Conservation (phyloP, 2,329 filamentous ascomycete species). For the Clonostachys rosea region DNA sequence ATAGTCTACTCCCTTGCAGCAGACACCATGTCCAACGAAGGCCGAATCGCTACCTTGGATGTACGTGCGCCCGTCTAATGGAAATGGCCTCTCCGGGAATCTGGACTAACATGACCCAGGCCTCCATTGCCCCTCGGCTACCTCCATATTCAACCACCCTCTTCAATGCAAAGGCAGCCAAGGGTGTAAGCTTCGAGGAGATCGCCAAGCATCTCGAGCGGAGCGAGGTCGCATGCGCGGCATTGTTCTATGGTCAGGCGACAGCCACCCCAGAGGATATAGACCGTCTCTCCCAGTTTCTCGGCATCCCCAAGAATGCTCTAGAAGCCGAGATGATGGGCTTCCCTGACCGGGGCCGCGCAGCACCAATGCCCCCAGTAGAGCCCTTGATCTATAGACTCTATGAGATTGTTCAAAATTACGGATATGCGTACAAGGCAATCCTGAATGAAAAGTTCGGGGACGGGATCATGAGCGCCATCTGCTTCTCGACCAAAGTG, state of each 20-base stretch:
- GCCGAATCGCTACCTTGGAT: slow-evolving; percentile 23
- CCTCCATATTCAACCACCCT: slow-evolving; percentile 68
- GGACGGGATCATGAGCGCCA: slow-evolving; percentile 95
- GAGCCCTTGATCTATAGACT: slow-evolving; percentile 69
- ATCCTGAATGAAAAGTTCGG: slow-evolving; percentile 93
- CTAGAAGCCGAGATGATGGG: slow-evolving; percentile 62
- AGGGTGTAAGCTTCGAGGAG: slow-evolving; percentile 72
- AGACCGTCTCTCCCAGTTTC: slow-evolving; percentile 58
- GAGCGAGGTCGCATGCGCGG: slow-evolving; percentile 79
- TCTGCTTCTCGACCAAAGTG: slow-evolving; percentile 83
- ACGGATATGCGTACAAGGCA: slow-evolving; percentile 93
- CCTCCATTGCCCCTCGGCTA: slow-evolving; percentile 63
- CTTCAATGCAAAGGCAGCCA: slow-evolving; percentile 66
- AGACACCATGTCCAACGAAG: slow-evolving; percentile 4
- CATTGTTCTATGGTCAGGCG: slow-evolving; percentile 86
- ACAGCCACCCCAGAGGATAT: slow-evolving; percentile 66
- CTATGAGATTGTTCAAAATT: slow-evolving; percentile 95
- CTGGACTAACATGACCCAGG: slow-evolving; percentile 29
- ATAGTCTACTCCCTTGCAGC: too few relatives aligned
- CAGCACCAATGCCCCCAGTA: slow-evolving; percentile 32
- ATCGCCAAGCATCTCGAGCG: slow-evolving; percentile 72
- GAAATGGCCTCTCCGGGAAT: slow-evolving; percentile 8
- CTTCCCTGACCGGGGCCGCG: slow-evolving; percentile 76
- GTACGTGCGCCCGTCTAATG: slow-evolving; percentile 15
- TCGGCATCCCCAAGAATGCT: slow-evolving; percentile 51